Evolutionary conservation across 1,284 basidiomycete species (phyloP).

Genomic region (Phlebopus sp.): DNA sequence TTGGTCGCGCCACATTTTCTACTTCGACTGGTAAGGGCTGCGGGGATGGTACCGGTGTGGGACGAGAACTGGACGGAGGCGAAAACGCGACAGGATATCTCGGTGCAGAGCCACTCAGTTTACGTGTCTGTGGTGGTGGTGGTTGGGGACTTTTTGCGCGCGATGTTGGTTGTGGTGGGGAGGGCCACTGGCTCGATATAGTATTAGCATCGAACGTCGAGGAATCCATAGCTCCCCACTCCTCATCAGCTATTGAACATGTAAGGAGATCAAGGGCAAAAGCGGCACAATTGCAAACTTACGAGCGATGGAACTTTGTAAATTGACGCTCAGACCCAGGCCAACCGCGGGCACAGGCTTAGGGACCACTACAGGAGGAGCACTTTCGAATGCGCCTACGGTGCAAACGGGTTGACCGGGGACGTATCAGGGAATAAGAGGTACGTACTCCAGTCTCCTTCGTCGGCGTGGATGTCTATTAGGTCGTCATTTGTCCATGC

Average conservation of each 20-base stretch:
- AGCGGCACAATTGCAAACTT: not conserved
- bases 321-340: slow-evolving; percentile 20
- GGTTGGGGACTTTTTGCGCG: slow-evolving; percentile 21
- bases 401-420: slow-evolving; percentile 2
- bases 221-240: slow-evolving; percentile 24
- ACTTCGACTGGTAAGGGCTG: slow-evolving; percentile 10
- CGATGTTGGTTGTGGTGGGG: slow-evolving; percentile 14
- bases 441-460: slow-evolving; percentile 85
- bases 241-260: slow-evolving; percentile 10
- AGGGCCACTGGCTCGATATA: slow-evolving; percentile 15
- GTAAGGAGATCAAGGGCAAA: no score
- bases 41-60: slow-evolving; percentile 27
- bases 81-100: slow-evolving; percentile 11
- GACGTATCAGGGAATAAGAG: not conserved
- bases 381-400: slow-evolving; percentile 80
- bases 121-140: slow-evolving; percentile 9
- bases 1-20: slow-evolving; percentile 12
- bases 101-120: not conserved
- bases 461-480: slow-evolving; percentile 89
- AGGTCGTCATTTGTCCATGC: slow-evolving; percentile 77
- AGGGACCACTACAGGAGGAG: slow-evolving; percentile 38
- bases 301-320: slow-evolving; percentile 18
- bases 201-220: slow-evolving; percentile 4
- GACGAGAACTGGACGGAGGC: slow-evolving; percentile 19
- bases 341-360: slow-evolving; percentile 22